Evolutionary conservation across 139 green algal species (phyloP), one percentile per base, ranked within the genome.

Genomic region (Chlamydomonas schloesseri): DNA sequence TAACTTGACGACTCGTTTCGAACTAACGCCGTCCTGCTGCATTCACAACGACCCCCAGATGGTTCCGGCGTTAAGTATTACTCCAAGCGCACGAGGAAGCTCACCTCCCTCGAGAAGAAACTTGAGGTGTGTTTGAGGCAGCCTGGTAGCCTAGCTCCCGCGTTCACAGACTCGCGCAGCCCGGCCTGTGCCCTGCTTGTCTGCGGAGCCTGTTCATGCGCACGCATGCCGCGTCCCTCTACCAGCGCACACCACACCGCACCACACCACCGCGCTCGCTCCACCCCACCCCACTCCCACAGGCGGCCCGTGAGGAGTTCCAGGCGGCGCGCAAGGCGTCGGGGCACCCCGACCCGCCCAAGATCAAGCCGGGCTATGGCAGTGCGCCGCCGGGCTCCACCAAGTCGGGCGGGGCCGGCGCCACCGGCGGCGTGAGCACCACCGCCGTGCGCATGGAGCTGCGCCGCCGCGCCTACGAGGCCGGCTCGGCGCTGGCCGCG

Each of bases 31-130:
- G 5, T 50, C 42, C n/a, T n/a, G 42, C 42, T 50, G 42, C 42
- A 50, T 50, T n/a, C n/a, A n/a, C n/a, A n/a, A 18, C 29, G 29
- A 58, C 62, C 34, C 42, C 23, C 68, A 86, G 80, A 86, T 70
- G 80, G 80, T 68, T 70, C 67, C 60, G 78, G 64, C 9, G 78
- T 84, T n/a, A 65, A 46, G 17, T 84, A 84, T 14, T 84, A 84
- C 68, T 74, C 58, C 26, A 86, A 78, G 31, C 80, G 80, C 14
- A 86, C 80, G 26, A 50, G 80, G 24, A 33, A 70, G 67, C 68
- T 86, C 37, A 86, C 80, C 0, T 34, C 50, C 8, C 68, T 86
- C 11, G 80, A 86, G 33, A 70, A 71, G 68, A 86, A 86, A 33
- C 80, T 86, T 33, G 67, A 86, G 80, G 80, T 86, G 53, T 8